Base-by-base conservation (phyloP, 768 basidiomycete genomes). In the Artomyces pyxidatus region DNA sequence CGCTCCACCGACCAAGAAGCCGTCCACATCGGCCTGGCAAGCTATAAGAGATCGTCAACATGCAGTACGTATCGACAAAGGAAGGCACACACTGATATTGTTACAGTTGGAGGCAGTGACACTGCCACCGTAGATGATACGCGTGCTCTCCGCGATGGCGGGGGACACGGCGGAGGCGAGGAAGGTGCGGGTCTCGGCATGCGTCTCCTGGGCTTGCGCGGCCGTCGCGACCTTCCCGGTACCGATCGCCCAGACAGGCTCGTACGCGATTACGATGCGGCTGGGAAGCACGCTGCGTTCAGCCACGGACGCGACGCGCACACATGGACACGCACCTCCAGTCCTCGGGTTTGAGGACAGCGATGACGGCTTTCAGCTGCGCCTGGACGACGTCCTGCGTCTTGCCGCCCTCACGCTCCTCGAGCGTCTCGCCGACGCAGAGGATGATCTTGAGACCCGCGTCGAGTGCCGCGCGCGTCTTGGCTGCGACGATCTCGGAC, bases 221-320 rank as follows among this genome's bases (percentile, higher is more conserved):
- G 88, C 73, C 27, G 89, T 89, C 39, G 95, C 95, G 45, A 96
- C 94, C 66, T 88, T 95, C 55, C 95, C 95, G 11, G 95, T 97
- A 39, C 96, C 96, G 65, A 98, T 98, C 28, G 96, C 95, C 95
- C 96, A 98, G 16, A 98, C 90, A 37, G 93, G 90, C 66, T 95
- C 91, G 66, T 94, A 99, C 17, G 96, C 96, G 59, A 99, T 76
- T 50, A 99, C 95, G 61, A 98, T 74, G 54, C 88, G 81, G 61
- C 92, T 94, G 53, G 27, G 32, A 19, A 22, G 38, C 43, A 40
- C 47, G 50, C 17, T 11, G 28, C 35, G 16, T 6, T 17, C n/a
- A 12, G 39, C 37, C 26, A 44, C 22, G 23, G 19, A 37, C 5
- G 19, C 22, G 16, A 42, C 16, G 56, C 10, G 48, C 28, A 9